Evolutionary conservation across 331 rosid species (phyloP).

Genomic region (Quercus lobata): DNA sequence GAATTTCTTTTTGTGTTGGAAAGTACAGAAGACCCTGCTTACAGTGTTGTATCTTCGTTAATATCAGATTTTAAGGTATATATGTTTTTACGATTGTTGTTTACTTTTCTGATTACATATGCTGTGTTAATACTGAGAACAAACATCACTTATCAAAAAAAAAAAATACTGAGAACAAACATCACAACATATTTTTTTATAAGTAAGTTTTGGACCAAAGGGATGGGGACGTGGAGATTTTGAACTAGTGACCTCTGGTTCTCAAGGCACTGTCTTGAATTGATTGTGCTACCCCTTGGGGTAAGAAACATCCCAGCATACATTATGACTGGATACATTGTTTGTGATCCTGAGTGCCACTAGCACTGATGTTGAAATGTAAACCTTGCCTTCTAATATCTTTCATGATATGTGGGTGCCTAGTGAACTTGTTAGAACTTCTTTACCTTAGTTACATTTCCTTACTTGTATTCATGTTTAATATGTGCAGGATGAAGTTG

Average conservation of each 20-base stretch:
- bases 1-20: conserved; percentile 88
- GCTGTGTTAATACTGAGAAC: neutral
- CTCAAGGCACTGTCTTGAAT: no score
- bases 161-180: neutral
- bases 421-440: neutral
- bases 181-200: no score
- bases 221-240: neutral
- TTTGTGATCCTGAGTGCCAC: neutral
- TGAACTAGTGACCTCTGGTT: neutral
- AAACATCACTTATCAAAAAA: no score
- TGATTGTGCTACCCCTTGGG: no score
- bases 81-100: neutral
- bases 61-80: conserved; percentile 69
- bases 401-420: neutral
- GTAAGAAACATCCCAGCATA: neutral
- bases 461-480: conserved; percentile 19
- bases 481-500: conserved; percentile 63
- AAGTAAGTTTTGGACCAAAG: no score
- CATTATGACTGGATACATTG: neutral
- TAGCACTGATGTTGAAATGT: neutral
- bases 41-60: conserved; percentile 51
- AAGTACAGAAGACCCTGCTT: conserved; percentile 91
- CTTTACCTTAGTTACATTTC: neutral
- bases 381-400: neutral
- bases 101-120: neutral